These are phyloP conservation scores for Penicillium bovifimosum DNA, from an alignment of 495 filamentous ascomycete genomes.

Conservation along the genomic window DNA sequence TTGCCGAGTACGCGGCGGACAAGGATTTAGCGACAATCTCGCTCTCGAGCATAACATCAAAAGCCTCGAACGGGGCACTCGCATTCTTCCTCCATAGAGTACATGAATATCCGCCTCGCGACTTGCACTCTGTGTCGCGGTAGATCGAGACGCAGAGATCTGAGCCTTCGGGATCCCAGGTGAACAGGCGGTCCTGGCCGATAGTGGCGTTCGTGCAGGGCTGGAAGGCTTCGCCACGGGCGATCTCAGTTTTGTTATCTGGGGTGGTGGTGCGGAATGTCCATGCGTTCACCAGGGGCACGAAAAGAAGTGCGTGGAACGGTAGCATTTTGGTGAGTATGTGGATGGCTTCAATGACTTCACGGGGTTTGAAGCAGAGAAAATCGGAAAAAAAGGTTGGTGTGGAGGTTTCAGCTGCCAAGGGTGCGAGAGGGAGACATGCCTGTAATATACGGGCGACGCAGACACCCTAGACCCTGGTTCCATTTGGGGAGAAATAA, in stretches of 20 bases:
- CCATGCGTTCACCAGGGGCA: constrained; percentile 13
- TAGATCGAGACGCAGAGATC: constrained; percentile 18
- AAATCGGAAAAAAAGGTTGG: neutral
- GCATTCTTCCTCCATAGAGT: constrained; percentile 11
- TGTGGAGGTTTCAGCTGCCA: neutral
- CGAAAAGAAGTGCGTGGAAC: neutral
- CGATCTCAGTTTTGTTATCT: constrained; percentile 7
- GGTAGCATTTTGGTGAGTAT: neutral
- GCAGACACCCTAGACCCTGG: neutral
- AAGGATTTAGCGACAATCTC: neutral
- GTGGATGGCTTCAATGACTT: neutral
- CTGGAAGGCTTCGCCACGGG: neutral
- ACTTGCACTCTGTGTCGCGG: constrained; percentile 9
- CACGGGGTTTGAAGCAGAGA: neutral
- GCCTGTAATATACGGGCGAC: neutral
- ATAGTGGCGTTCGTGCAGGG: constrained; percentile 12
- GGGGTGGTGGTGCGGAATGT: constrained; percentile 19
- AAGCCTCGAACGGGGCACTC: neutral
- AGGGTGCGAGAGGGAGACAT: neutral
- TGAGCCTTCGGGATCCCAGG: constrained; percentile 15
- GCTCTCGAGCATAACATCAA: constrained; percentile 6
- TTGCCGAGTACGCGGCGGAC: neutral
- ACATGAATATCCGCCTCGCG: constrained; percentile 8
- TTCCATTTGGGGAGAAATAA: neutral
- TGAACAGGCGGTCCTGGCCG: constrained; percentile 5